These are phyloP conservation scores for Populus trichocarpa DNA, from an alignment of 441 rosid species.

Conservation along the genomic window DNA sequence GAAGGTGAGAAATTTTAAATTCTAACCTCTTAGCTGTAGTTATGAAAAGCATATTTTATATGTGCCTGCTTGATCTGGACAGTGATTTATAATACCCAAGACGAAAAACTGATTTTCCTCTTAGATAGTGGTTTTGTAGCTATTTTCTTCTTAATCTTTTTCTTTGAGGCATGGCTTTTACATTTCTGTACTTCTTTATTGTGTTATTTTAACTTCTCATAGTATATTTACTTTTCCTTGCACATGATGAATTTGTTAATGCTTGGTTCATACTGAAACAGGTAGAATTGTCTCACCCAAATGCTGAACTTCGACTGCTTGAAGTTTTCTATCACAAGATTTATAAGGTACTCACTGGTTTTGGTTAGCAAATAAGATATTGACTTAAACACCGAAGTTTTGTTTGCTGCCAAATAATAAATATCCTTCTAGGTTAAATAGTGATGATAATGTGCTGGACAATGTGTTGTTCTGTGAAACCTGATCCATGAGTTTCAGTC, in stretches of 20 bases:
- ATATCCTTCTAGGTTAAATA: background rate
- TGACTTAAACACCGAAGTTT: conserved; percentile 3
- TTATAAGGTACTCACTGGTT: conserved; percentile 60
- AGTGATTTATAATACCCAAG: background rate
- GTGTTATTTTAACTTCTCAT: background rate
- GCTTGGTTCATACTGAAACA: conserved; percentile 20
- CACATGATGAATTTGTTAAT: background rate
- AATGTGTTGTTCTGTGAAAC: background rate
- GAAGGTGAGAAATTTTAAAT: conserved; percentile 43
- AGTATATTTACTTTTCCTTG: background rate
- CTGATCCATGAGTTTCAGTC: background rate
- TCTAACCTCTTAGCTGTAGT: background rate
- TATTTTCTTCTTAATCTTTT: background rate
- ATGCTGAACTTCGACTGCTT: conserved; percentile 89
- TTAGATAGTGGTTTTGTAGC: background rate
- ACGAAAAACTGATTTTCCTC: background rate
- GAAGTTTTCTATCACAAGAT: conserved; percentile 95
- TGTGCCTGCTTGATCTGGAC: conserved; percentile 1
- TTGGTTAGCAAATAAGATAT: background rate
- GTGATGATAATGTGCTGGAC: background rate
- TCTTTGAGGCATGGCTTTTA: background rate
- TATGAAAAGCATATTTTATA: background rate
- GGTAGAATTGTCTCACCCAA: conserved; percentile 88
- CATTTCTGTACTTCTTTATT: background rate
- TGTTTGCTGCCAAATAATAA: background rate